These are phyloP conservation scores for Aspergillus glaucus DNA, from an alignment of 2,329 filamentous ascomycete genomes.

Conservation along the genomic window DNA sequence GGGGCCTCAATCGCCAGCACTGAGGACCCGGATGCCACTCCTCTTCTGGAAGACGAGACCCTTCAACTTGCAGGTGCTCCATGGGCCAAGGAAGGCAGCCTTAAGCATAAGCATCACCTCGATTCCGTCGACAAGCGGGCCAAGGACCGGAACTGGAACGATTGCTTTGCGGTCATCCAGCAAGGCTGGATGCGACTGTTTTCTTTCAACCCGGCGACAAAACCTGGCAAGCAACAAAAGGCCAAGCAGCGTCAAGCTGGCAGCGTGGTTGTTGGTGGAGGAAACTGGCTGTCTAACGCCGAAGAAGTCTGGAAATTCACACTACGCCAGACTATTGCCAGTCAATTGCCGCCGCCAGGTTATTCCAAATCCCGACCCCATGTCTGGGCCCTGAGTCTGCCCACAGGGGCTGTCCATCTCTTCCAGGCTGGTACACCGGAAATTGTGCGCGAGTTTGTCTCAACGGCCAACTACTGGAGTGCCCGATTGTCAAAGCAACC, in stretches of 20 bases:
- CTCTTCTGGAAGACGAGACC: conserved; percentile 83
- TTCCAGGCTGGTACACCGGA: conserved; percentile 96
- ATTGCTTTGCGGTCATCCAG: conserved; percentile 93
- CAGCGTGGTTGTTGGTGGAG: conserved; percentile 75
- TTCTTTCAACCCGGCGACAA: conserved; percentile 74
- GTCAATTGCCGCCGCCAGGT: conserved; percentile 78
- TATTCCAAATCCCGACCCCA: conserved; percentile 87
- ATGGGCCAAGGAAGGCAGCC: conserved; percentile 94
- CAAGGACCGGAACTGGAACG: conserved; percentile 89
- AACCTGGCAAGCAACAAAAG: conserved; percentile 61
- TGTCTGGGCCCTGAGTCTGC: conserved; percentile 89
- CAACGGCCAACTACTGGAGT: conserved; percentile 95
- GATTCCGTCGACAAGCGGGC: conserved; percentile 86
- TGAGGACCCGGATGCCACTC: conserved; percentile 56
- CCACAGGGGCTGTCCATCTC: conserved; percentile 90
- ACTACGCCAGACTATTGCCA: conserved; percentile 85
- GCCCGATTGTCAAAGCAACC: conserved; percentile 91
- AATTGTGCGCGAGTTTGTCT: conserved; percentile 90
- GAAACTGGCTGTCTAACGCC: conserved; percentile 97
- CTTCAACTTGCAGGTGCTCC: conserved; percentile 89
- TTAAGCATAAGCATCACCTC: conserved; percentile 94
- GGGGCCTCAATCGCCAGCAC: conserved; percentile 47
- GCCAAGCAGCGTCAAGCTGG: conserved; percentile 47
- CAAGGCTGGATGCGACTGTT: conserved; percentile 92
- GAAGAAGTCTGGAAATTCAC: conserved; percentile 82